These are phyloP conservation scores for Aspergillus phoenicis DNA, from an alignment of 2,329 filamentous ascomycete species.

Conservation along the genomic window DNA sequence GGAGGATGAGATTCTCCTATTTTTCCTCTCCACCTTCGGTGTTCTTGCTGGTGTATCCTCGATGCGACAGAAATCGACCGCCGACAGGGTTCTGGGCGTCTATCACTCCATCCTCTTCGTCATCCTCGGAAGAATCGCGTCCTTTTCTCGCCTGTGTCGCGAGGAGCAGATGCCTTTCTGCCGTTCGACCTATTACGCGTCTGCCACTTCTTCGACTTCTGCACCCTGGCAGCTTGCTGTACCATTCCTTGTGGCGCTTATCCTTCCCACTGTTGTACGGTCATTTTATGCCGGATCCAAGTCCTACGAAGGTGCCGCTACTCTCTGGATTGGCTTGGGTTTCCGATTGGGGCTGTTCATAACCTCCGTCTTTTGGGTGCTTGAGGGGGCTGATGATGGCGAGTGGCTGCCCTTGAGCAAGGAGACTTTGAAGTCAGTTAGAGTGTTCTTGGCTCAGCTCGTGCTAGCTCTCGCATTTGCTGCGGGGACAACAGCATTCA, in stretches of 20 bases:
- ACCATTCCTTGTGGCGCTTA: constrained; percentile 71
- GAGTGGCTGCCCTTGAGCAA: constrained; percentile 72
- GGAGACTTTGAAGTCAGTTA: constrained; percentile 69
- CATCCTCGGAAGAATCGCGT: constrained; percentile 74
- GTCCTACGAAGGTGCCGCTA: constrained; percentile 84
- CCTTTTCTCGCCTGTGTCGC: constrained; percentile 87
- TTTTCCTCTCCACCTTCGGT: constrained; percentile 88
- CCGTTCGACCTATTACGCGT: constrained; percentile 92
- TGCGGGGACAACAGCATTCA: constrained; percentile 81
- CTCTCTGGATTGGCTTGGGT: constrained; percentile 78
- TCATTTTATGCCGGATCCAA: constrained; percentile 79
- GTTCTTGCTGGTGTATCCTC: constrained; percentile 73
- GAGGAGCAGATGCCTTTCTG: constrained; percentile 99
- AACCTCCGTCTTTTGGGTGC: constrained; percentile 79
- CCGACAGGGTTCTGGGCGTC: constrained; percentile 73
- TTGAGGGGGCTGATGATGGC: constrained; percentile 83
- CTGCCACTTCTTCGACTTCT: constrained; percentile 86
- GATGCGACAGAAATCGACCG: constrained; percentile 67
- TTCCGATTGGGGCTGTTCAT: constrained; percentile 76
- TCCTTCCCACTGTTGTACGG: constrained; percentile 77
- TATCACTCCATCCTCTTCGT: constrained; percentile 87
- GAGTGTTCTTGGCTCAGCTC: constrained; percentile 77
- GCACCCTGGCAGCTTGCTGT: constrained; percentile 85
- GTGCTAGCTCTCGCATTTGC: constrained; percentile 78
- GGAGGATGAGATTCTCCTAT: constrained; percentile 93